These are phyloP conservation scores for Fusarium protoensiforme DNA, from an alignment of 2,329 filamentous ascomycete species.

Conservation along the genomic window DNA sequence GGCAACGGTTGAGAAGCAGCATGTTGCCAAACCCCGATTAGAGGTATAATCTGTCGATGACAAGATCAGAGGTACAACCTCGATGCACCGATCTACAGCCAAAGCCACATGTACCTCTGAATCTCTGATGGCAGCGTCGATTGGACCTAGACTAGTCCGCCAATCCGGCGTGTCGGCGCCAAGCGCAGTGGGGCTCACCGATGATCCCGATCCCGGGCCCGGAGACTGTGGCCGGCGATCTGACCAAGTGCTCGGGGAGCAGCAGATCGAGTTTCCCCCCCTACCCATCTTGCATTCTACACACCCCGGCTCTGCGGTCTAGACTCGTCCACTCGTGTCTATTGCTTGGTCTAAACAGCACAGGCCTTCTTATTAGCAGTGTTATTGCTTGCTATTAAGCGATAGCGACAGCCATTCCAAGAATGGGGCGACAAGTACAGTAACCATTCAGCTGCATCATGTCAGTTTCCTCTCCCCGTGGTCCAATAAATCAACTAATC, in stretches of 20 bases:
- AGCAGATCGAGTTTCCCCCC: slow-evolving; percentile 21
- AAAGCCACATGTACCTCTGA: slow-evolving; percentile 4
- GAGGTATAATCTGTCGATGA: not conserved
- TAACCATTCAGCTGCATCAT: not conserved
- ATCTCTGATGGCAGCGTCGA: slow-evolving; percentile 12
- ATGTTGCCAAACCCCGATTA: not conserved
- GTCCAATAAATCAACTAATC: not conserved
- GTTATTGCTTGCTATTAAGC: slow-evolving; percentile 7
- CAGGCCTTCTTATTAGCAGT: not conserved
- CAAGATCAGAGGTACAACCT: slow-evolving; percentile 3
- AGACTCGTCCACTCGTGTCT: not conserved
- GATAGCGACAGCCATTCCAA: not conserved
- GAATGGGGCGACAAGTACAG: not conserved
- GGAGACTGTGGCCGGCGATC: slow-evolving; percentile 35
- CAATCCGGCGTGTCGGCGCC: slow-evolving; percentile 15
- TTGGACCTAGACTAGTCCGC: not conserved
- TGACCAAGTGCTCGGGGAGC: slow-evolving; percentile 20
- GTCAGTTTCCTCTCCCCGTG: not conserved
- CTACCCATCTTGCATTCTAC: not conserved
- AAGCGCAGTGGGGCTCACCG: slow-evolving; percentile 14
- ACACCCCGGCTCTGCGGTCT: slow-evolving; percentile 9
- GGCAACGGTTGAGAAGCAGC: not conserved
- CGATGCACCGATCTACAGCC: slow-evolving; percentile 25
- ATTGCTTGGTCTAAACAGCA: not conserved
- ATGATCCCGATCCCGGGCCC: slow-evolving; percentile 37